These are phyloP conservation scores for Aspergillus sp. DNA, from an alignment of 2,329 filamentous ascomycete species.

Conservation along the genomic window DNA sequence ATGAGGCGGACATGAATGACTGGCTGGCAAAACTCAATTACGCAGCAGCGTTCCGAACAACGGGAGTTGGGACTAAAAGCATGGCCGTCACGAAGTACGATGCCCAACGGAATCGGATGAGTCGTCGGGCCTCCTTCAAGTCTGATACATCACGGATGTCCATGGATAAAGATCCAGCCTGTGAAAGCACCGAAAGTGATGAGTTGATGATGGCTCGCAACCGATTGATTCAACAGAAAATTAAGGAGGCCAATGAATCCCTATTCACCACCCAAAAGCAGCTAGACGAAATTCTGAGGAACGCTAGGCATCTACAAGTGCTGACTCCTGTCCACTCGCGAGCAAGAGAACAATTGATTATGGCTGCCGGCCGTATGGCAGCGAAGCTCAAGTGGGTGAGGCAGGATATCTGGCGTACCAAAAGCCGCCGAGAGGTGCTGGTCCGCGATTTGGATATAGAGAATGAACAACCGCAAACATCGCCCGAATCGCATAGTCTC, in stretches of 20 bases:
- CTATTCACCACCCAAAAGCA: slow-evolving; percentile 71
- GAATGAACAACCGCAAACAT: slow-evolving; percentile 23
- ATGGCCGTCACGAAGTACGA: slow-evolving; percentile 83
- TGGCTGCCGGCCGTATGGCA: slow-evolving; percentile 78
- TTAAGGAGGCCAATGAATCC: slow-evolving; percentile 78
- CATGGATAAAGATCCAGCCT: slow-evolving; percentile 67
- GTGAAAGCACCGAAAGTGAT: slow-evolving; percentile 73
- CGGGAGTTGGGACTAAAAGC: slow-evolving; percentile 85
- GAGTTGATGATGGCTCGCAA: slow-evolving; percentile 81
- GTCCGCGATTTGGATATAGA: slow-evolving; percentile 84
- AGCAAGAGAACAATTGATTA: slow-evolving; percentile 81
- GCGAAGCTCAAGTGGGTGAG: slow-evolving; percentile 92
- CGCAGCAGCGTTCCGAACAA: slow-evolving; percentile 87
- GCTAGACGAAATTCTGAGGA: slow-evolving; percentile 79
- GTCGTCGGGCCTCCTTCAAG: slow-evolving; percentile 62
- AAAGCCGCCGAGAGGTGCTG: slow-evolving; percentile 86
- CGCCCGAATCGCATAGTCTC: slow-evolving; percentile 26
- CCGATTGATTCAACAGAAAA: slow-evolving; percentile 79
- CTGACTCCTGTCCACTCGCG: slow-evolving; percentile 88
- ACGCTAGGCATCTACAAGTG: slow-evolving; percentile 85
- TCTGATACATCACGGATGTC: slow-evolving; percentile 65
- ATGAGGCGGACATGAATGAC: slow-evolving; percentile 88
- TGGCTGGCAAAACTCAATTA: slow-evolving; percentile 97
- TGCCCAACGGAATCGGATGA: slow-evolving; percentile 63
- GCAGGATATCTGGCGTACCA: slow-evolving; percentile 88